Base-by-base conservation (phyloP, 768 basidiomycete genomes). In the Chalciporus chontae region DNA sequence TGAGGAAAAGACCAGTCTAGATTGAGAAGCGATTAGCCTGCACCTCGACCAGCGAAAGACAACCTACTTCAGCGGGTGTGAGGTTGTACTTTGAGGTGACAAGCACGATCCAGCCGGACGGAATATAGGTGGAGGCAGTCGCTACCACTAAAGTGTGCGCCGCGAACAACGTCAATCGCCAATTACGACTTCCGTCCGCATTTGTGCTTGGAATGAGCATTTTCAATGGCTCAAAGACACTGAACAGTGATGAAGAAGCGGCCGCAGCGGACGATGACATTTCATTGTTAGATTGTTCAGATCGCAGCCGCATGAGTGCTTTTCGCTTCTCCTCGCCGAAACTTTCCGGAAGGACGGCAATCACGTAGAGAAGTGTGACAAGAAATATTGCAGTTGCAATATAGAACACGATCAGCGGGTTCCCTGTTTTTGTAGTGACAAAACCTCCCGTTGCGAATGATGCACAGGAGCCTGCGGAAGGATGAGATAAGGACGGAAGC, bases 391-490 rank as follows among this genome's bases (percentile, higher is more conserved):
- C 47, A 1, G 43, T 43, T 7, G 59, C 53, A 6, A 57, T 31
- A 24, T 59, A 52, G 37, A 59, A 66, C 9, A 71, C 68, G 0
- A 58, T 51, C 0, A 59, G 39, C 8, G 58, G 43, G 29, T 68
- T 50, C 5, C 58, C 56, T 8, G 63, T 56, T 8, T 48, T 43
- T 4, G 61, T 65, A 13, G 69, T 69, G 17, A 70, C 29, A 4
- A 54, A 48, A n/a, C 69, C 69, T 38, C 69, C 69, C 0, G 64
- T 26, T 47, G 52, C 50, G 45, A 60, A 69, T 5, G 69, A 62
- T 27, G 68, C 29, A 11, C 52, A 56, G 15, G 50, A 52, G 26
- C 68, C 66, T 69, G 39, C 0, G 40, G 27, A 14, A 26, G 17
- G 48, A 27, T 47, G n/a, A 50, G 45, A 41, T 23, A 43, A 34